Percentiles rank a stretch among this genome's conserved stretches.
Conservation (phyloP, 176 grass and related monocot genomes). For the Oryza meridionalis region DNA sequence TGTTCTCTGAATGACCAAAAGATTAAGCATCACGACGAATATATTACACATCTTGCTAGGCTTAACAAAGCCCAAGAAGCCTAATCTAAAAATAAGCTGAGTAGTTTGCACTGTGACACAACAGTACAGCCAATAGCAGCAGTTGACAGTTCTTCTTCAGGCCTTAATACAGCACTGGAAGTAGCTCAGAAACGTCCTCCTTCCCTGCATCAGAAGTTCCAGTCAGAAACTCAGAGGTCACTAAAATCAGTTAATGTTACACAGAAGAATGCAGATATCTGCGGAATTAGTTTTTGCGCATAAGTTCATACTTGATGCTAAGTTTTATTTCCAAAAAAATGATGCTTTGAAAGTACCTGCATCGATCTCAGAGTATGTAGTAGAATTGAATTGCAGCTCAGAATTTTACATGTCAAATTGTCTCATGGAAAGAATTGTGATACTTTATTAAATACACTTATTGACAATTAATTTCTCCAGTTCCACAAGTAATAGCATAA, state of each 20-base stretch:
- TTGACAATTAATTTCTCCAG: constrained; percentile 1
- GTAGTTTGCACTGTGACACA: constrained; percentile 15
- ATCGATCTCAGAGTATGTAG: background rate
- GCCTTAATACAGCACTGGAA: constrained; percentile 94
- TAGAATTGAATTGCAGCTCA: background rate
- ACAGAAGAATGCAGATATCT: background rate
- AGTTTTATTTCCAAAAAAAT: background rate
- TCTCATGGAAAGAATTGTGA: background rate
- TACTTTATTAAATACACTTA: background rate
- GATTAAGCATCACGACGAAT: constrained; percentile 28
- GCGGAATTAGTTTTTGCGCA: background rate
- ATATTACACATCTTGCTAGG: constrained; percentile 44
- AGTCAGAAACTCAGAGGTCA: constrained; percentile 45
- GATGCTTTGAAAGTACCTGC: background rate
- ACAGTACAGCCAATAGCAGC: constrained; percentile 12
- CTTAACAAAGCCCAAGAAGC: constrained; percentile 41
- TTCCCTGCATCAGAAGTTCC: constrained; percentile 57
- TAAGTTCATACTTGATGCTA: background rate
- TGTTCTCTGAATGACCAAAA: constrained; percentile 12
- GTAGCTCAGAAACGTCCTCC: constrained; percentile 90
- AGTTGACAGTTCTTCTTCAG: constrained; percentile 34
- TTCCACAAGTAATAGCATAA: constrained; percentile 24
- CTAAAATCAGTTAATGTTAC: background rate
- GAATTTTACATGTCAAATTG: background rate
- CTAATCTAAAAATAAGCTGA: constrained; percentile 40